Evolutionary conservation across 108 stramenopile genomes (phyloP), one percentile per base, ranked within the genome.

Genomic region (Bacterosira constricta): DNA sequence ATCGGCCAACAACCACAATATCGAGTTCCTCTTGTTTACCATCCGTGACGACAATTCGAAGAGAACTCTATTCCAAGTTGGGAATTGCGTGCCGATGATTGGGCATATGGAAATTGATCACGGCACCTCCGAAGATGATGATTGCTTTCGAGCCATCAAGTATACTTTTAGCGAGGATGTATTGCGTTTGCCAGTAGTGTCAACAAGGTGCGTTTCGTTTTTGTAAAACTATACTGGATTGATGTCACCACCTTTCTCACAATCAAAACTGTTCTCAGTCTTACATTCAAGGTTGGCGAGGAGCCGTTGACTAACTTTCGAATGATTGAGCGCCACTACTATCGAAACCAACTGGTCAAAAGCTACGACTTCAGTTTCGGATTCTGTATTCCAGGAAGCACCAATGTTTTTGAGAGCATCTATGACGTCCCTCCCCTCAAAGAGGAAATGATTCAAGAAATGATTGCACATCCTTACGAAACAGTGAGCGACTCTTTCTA

Each of bases 291-390:
- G 25, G 89, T 90, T 0, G 91, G 91, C 3, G 75, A 88, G 3
- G 29, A 60, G 50, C 82, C 82, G 27, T 30, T 92, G 8, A 31
- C 47, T 20, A 83, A 79, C 63, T 90, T 92, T 59, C 75, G 91
- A 21, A 92, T 92, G 91, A 88, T 92, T 36, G 89, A 92, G 71
- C 68, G 91, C 27, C 91, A 92, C 65, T 92, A 92, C 75, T 92
- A 90, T 62, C 62, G 79, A 50, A 59, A 83, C 59, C 38, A 71
- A 64, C 88, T 91, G n/a, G 38, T 82, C 36, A 83, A 79, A 61
- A 63, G 52, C 36, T 71, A 65, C 44, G 82, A 90, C 70, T 92
- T 90, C 35, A 56, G 45, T 51, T 92, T 92, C 31, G 91, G 91
- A 1, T 92, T 89, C 66, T 90, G 87, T 71, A 90, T 92, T 41